Conservation (phyloP, 192 early-diverging fungal genomes). For the Mortierella claussenii region DNA sequence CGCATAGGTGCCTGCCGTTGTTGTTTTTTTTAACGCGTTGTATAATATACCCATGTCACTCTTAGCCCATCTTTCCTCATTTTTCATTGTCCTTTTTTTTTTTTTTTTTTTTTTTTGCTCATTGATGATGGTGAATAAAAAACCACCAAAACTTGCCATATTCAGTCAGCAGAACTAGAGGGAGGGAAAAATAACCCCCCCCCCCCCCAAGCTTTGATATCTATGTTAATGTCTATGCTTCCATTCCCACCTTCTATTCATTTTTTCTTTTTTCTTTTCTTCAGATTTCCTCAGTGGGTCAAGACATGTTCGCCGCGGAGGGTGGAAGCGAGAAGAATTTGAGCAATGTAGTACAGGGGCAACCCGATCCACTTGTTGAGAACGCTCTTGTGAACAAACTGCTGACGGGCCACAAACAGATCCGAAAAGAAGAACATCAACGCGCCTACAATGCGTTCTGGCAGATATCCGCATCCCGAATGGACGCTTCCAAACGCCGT, state of each 20-base stretch:
- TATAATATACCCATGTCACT: not conserved
- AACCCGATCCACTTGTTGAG: slow-evolving; percentile 49
- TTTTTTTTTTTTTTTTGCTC: slow-evolving; percentile 3
- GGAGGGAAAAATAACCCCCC: too few species aligned
- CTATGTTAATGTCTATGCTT: not conserved
- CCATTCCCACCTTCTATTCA: not conserved
- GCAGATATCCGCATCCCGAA: slow-evolving; percentile 13
- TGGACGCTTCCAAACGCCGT: slow-evolving; percentile 41
- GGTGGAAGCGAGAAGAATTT: slow-evolving; percentile 39
- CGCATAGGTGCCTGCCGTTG: too few species aligned
- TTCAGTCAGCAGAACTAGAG: too few species aligned
- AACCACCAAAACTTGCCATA: too few species aligned
- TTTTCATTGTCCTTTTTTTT: not conserved
- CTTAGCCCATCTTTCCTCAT: too few species aligned
- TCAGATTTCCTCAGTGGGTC: not conserved
- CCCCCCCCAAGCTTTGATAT: too few species aligned
- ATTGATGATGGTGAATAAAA: too few species aligned
- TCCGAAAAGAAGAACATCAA: slow-evolving; percentile 48
- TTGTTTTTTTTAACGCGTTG: too few species aligned
- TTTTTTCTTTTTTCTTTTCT: slow-evolving; percentile 8
- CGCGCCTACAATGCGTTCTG: slow-evolving; percentile 38
- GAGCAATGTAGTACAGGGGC: slow-evolving; percentile 45
- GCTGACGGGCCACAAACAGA: slow-evolving; percentile 41
- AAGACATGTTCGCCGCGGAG: slow-evolving; percentile 27
- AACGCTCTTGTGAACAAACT: slow-evolving; percentile 41